A percentile compares a stretch with the other conserved stretches of the same genome.
These are phyloP conservation scores for Aspergillus baeticus DNA, from an alignment of 495 filamentous ascomycete genomes.

Conservation along the genomic window DNA sequence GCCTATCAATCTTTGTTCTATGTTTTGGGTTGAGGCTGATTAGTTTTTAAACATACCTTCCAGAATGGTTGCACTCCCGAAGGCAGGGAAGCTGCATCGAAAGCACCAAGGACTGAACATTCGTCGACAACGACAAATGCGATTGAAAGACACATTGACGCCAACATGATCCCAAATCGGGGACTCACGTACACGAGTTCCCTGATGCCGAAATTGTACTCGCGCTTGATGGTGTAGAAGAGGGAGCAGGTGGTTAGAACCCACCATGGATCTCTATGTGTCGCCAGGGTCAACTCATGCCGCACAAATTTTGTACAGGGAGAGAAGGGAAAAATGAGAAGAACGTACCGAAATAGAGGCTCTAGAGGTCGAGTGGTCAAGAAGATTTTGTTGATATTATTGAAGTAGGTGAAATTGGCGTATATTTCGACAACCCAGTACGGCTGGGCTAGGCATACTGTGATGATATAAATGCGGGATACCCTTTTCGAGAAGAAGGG, in stretches of 20 bases:
- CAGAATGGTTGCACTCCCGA: conserved; percentile 42
- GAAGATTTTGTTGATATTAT: conserved; percentile 51
- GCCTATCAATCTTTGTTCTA: too few relatives aligned
- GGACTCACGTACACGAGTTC: conserved; percentile 51
- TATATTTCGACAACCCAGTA: conserved; percentile 51
- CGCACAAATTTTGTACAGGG: too few relatives aligned
- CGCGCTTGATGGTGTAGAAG: conserved; percentile 53
- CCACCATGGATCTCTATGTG: conserved; percentile 61
- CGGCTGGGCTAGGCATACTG: conserved; percentile 39
- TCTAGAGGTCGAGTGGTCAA: conserved; percentile 50
- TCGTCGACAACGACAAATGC: conserved; percentile 53
- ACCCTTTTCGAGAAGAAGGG: conserved; percentile 39
- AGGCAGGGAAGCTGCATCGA: conserved; percentile 24
- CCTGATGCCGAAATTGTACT: conserved; percentile 49
- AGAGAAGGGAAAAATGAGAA: background rate
- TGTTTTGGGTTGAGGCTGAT: too few relatives aligned
- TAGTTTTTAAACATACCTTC: conserved; percentile 29
- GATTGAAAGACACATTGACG: conserved; percentile 53
- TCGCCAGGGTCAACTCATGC: too few relatives aligned
- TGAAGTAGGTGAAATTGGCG: conserved; percentile 49
- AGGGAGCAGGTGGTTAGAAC: conserved; percentile 50
- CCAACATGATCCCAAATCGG: conserved; percentile 56
- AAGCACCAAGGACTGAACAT: conserved; percentile 31
- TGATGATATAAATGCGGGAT: conserved; percentile 39
- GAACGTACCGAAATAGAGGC: conserved; percentile 45